These are phyloP conservation scores for Metahyphopichia silvanorum DNA, from an alignment of 805 yeast genomes.

Conservation along the genomic window DNA sequence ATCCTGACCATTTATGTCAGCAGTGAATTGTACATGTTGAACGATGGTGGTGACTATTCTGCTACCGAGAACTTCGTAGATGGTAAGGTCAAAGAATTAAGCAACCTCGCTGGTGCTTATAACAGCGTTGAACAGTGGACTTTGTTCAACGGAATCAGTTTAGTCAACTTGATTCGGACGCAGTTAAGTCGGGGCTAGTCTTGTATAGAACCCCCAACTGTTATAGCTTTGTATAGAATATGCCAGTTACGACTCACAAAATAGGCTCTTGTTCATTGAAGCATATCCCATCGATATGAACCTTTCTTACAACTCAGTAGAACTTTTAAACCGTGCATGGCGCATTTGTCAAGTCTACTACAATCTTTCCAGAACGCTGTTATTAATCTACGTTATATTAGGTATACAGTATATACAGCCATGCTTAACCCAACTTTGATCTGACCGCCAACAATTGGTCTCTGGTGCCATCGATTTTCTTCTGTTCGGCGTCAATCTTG, in stretches of 20 bases:
- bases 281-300: too few relatives aligned
- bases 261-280: slow-evolving; percentile 1
- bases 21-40: slow-evolving; percentile 76
- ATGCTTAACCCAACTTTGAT: slow-evolving; percentile 16
- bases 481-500: slow-evolving; percentile 48
- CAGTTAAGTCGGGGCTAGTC: slow-evolving; percentile 62
- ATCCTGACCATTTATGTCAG: slow-evolving; percentile 69
- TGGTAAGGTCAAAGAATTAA: slow-evolving; percentile 52
- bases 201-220: too few relatives aligned
- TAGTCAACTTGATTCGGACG: slow-evolving; percentile 66
- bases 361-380: too few relatives aligned
- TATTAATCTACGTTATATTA: too few relatives aligned
- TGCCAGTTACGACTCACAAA: slow-evolving; percentile 5
- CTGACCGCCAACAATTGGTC: slow-evolving; percentile 49
- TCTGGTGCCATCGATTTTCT: slow-evolving; percentile 58
- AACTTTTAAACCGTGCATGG: too few relatives aligned
- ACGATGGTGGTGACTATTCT: slow-evolving; percentile 57
- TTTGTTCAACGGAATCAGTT: slow-evolving; percentile 60
- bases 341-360: too few relatives aligned
- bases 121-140: slow-evolving; percentile 73
- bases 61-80: slow-evolving; percentile 66
- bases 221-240: not conserved
- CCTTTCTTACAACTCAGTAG: too few relatives aligned
- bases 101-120: slow-evolving; percentile 57
- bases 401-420: not conserved